phyloP scores from a whole-genome alignment of 306 rosid species.

The Abrus precatorius region DNA sequence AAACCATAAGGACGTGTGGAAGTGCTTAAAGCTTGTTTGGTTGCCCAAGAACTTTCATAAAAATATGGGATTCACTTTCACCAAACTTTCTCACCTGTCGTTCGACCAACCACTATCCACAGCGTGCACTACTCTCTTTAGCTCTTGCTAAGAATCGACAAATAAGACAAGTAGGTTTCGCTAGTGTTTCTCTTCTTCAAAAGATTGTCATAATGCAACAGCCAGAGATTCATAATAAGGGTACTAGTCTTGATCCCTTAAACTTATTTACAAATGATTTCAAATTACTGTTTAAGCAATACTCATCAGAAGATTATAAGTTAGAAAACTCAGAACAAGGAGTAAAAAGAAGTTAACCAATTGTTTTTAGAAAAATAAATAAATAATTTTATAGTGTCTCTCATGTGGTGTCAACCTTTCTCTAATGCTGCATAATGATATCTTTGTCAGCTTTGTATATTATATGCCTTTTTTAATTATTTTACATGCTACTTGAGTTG shows the following conservation, averaged over 20 bases:
- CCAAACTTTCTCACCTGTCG: slow-evolving; percentile 31
- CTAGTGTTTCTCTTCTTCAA: neutral
- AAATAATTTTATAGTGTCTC: neutral
- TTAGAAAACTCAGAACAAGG: neutral
- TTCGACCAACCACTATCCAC: slow-evolving; percentile 21
- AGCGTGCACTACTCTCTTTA: neutral
- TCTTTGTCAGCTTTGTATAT: slow-evolving; percentile 31
- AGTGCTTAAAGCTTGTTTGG: slow-evolving; percentile 4
- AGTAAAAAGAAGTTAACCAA: neutral
- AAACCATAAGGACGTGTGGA: neutral
- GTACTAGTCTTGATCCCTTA: slow-evolving; percentile 27
- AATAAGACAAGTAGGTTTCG: neutral
- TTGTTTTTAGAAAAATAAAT: neutral
- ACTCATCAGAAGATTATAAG: neutral
- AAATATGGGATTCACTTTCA: slow-evolving; percentile 7
- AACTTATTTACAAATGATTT: neutral
- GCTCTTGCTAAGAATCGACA: neutral
- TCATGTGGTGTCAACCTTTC: slow-evolving; percentile 6
- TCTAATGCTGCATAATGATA: slow-evolving; percentile 2
- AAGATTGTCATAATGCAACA: slow-evolving; percentile 14
- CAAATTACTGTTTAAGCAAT: neutral
- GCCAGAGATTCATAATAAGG: slow-evolving; percentile 23
- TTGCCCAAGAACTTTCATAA: neutral
- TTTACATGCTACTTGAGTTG: neutral
- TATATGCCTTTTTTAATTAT: neutral